Conservation (phyloP, 257 asterid species). For the Cynanchum wilfordii region DNA sequence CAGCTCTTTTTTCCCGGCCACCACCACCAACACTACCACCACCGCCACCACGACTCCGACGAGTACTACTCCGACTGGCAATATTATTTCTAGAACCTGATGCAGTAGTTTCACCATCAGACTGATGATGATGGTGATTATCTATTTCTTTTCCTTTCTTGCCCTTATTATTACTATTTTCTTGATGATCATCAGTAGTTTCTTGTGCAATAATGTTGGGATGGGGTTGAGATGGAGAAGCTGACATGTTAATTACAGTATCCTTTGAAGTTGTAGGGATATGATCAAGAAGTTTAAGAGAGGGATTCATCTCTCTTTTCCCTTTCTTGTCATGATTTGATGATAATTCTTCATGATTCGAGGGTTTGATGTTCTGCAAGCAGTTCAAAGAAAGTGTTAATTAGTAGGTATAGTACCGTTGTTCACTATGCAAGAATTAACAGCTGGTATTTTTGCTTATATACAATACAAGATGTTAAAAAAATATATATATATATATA, state of each 20-base stretch:
- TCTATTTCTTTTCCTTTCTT: neutral
- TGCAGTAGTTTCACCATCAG: neutral
- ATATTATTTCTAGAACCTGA: neutral
- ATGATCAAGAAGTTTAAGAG: constrained; percentile 9
- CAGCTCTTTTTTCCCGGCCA: neutral
- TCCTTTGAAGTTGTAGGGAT: neutral
- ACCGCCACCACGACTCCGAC: no score
- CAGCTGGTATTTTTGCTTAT: neutral
- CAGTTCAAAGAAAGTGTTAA: neutral
- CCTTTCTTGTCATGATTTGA: neutral
- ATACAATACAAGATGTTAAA: no score
- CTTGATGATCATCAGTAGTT: neutral
- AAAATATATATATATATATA: no score
- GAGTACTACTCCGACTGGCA: no score
- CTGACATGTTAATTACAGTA: neutral
- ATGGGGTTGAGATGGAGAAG: neutral
- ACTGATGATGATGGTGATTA: neutral
- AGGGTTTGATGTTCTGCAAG: neutral
- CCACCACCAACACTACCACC: no score
- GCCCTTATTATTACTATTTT: neutral
- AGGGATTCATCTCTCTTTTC: neutral
- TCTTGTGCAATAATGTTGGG: neutral
- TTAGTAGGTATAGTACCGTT: no score
- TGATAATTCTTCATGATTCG: neutral
- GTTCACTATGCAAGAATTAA: neutral